phyloP scores from a whole-genome alignment of 108 stramenopile genomes.

The Pseudonitzschia multiseries region DNA sequence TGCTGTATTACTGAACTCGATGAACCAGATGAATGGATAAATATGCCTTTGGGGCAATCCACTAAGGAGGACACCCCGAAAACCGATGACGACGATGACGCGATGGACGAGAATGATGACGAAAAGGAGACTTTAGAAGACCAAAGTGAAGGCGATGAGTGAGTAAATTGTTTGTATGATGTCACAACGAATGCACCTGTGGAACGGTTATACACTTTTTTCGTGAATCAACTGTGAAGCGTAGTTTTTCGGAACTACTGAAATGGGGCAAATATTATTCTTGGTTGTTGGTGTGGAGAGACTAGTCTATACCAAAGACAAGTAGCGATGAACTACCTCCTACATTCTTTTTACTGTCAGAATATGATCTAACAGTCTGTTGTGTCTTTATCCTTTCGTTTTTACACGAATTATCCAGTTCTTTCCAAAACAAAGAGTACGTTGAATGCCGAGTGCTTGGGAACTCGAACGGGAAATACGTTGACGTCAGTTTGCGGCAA shows the following conservation, averaged over 20 bases:
- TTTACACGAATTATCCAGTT: constrained; percentile 5
- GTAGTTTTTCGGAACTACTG: constrained; percentile 13
- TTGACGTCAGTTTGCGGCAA: constrained; percentile 75
- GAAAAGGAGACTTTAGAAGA: constrained; percentile 15
- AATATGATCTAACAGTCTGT: constrained; percentile 27
- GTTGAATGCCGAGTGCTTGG: constrained; percentile 69
- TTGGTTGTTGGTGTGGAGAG: constrained; percentile 81
- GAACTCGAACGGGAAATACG: constrained; percentile 36
- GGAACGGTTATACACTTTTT: constrained; percentile 53
- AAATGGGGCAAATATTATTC: constrained; percentile 44
- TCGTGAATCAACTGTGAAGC: constrained; percentile 51
- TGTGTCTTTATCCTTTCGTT: constrained; percentile 22
- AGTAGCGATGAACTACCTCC: constrained; percentile 84
- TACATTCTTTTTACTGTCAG: constrained; percentile 41
- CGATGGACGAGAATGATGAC: constrained; percentile 41
- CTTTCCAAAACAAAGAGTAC: constrained; percentile 57
- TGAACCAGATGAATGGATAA: constrained; percentile 81
- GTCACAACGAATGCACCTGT: constrained; percentile 37
- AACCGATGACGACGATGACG: constrained; percentile 23
- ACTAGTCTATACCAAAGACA: constrained; percentile 42
- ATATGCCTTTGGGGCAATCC: constrained; percentile 71
- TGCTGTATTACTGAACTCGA: constrained; percentile 82
- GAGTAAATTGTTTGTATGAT: not conserved
- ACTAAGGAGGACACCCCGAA: not conserved
- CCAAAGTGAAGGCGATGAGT: constrained; percentile 26